Percentiles rank a stretch among this genome's conserved stretches.
Conservation (phyloP, 768 basidiomycete species). For the Kondoa subrosea region DNA sequence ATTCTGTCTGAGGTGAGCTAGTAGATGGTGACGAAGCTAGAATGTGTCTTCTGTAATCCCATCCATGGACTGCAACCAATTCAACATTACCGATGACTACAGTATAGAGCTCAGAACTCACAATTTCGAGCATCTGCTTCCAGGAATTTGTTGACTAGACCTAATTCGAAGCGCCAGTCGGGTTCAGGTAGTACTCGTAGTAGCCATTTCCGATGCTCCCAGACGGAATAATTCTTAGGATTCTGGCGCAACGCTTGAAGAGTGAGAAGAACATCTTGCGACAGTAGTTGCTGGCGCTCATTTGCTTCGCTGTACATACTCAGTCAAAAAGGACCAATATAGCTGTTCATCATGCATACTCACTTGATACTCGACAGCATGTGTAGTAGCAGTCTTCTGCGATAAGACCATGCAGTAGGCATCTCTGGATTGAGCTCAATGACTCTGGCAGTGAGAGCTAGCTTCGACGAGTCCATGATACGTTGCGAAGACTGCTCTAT, state of each 20-base stretch:
- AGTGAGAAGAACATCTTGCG: slow-evolving; percentile 62
- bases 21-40: slow-evolving; percentile 39
- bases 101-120: slow-evolving; percentile 38
- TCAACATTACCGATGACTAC: not conserved
- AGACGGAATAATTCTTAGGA: slow-evolving; percentile 96
- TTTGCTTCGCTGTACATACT: slow-evolving; percentile 24
- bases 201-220: slow-evolving; percentile 96
- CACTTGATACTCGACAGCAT: slow-evolving; percentile 51
- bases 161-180: slow-evolving; percentile 72
- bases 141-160: slow-evolving; percentile 79
- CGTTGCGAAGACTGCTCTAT: slow-evolving; percentile 46
- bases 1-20: slow-evolving; percentile 46
- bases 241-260: slow-evolving; percentile 60
- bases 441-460: slow-evolving; percentile 57
- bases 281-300: slow-evolving; percentile 47
- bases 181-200: slow-evolving; percentile 62
- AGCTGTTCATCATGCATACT: not conserved
- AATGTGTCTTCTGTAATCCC: slow-evolving; percentile 83
- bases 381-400: slow-evolving; percentile 54
- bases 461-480: slow-evolving; percentile 57
- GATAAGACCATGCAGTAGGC: slow-evolving; percentile 91
- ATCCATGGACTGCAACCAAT: slow-evolving; percentile 57
- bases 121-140: slow-evolving; percentile 84
- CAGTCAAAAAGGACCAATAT: not conserved
- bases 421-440: slow-evolving; percentile 83